phyloP scores from a whole-genome alignment of 2,329 filamentous ascomycete genomes.

The Penicillium sumatraense region DNA sequence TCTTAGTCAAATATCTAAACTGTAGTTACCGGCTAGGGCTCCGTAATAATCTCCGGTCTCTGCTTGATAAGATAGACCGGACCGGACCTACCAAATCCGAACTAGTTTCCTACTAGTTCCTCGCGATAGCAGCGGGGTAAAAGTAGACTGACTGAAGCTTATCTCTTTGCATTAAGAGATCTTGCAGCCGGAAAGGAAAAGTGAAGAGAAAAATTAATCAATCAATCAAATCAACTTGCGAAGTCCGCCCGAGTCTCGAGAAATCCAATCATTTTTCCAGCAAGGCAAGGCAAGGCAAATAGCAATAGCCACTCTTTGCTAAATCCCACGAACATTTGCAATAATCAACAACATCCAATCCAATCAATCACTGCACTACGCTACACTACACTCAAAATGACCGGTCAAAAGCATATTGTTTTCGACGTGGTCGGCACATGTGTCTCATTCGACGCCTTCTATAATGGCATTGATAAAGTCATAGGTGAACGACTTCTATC shows the following conservation, averaged over 20 bases:
- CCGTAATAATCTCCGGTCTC: neutral
- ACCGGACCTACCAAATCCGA: neutral
- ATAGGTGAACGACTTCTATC: constrained; percentile 37
- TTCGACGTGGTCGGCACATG: constrained; percentile 59
- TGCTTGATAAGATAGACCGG: neutral
- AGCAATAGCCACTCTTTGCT: neutral
- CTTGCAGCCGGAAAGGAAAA: no score
- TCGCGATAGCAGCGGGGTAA: neutral
- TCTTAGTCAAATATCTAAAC: neutral
- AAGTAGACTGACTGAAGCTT: neutral
- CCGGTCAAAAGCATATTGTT: constrained; percentile 48
- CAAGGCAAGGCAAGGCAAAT: no score
- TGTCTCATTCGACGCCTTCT: constrained; percentile 51
- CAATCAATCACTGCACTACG: neutral
- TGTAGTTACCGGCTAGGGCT: neutral
- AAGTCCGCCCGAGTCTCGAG: neutral
- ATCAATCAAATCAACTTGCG: neutral
- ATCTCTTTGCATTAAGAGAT: neutral
- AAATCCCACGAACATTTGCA: neutral
- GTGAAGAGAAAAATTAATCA: neutral
- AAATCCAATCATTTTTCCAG: neutral
- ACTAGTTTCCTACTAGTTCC: neutral
- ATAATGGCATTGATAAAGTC: constrained; percentile 39
- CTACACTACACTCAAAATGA: neutral
- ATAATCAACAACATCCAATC: neutral